These are phyloP conservation scores for Aspergillus homomorphus DNA, from an alignment of 495 filamentous ascomycete genomes.

Conservation along the genomic window DNA sequence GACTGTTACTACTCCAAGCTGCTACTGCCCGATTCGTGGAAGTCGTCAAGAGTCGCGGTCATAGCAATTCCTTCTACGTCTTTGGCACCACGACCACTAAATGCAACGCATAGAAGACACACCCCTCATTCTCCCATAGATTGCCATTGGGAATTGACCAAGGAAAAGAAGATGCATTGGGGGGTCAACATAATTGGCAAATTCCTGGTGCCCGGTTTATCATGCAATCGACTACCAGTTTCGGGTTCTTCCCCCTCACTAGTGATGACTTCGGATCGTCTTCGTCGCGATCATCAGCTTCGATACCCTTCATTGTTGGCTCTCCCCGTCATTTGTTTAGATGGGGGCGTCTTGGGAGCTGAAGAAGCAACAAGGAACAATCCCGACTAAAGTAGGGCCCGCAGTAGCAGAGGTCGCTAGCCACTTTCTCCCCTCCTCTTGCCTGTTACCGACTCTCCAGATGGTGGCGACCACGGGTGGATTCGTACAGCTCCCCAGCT, in stretches of 20 bases:
- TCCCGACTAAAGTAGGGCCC: slow-evolving; percentile 16
- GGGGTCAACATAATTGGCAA: background rate
- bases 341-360: background rate
- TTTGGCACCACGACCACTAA: background rate
- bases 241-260: background rate
- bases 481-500: background rate
- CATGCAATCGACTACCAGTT: background rate
- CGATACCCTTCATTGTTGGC: background rate
- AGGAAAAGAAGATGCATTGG: background rate
- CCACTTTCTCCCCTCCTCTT: slow-evolving; percentile 4
- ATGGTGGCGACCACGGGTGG: background rate
- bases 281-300: background rate
- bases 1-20: background rate
- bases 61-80: background rate
- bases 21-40: background rate
- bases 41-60: background rate
- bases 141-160: too few relatives aligned
- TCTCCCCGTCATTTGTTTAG: background rate
- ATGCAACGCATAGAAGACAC: background rate
- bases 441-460: background rate
- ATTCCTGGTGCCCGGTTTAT: background rate
- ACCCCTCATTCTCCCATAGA: too few relatives aligned
- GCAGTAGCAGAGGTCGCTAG: slow-evolving; percentile 17
- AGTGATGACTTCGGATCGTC: too few relatives aligned
- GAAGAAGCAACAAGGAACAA: slow-evolving; percentile 4